Evolutionary conservation across 257 asterid species (phyloP).

Genomic region (Dorcoceras hygrometricum): DNA sequence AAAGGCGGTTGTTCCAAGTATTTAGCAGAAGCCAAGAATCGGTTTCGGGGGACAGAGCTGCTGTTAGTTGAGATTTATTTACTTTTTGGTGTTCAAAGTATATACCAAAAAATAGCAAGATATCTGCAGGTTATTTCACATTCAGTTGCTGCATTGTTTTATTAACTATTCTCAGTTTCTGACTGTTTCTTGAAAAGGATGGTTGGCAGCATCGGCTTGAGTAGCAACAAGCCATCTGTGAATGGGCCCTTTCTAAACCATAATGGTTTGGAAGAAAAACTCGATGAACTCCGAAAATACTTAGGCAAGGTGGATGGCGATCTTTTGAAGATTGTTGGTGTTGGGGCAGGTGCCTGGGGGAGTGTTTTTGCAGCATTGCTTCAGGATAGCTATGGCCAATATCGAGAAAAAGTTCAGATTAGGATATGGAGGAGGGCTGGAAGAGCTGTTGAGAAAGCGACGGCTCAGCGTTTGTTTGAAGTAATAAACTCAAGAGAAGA

Average conservation of each 20-base stretch:
- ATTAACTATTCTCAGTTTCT: conserved; percentile 26
- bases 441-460: conserved; percentile 55
- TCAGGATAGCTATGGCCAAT: conserved; percentile 75
- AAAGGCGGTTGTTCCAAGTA: not conserved
- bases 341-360: conserved; percentile 98
- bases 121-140: not conserved
- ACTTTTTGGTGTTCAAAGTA: not conserved
- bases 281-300: conserved; percentile 56
- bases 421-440: conserved; percentile 85
- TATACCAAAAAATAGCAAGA: not conserved
- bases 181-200: conserved; percentile 37
- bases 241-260: conserved; percentile 46
- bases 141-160: not conserved
- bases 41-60: not conserved
- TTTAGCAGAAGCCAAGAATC: not conserved
- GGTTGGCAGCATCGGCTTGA: conserved; percentile 70
- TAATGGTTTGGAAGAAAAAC: conserved; percentile 57
- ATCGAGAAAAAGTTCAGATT: conserved; percentile 67
- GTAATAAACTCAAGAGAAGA: conserved; percentile 88
- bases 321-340: conserved; percentile 66
- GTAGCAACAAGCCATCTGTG: conserved; percentile 28
- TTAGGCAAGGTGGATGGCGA: conserved; percentile 67
- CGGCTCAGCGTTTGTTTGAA: conserved; percentile 77
- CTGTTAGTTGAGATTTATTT: not conserved
- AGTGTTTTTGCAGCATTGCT: conserved; percentile 80